A percentile compares a stretch with the other conserved stretches of the same genome.
Evolutionary conservation across 768 basidiomycete species (phyloP).

Genomic region (Daedaleopsis sinensis): DNA sequence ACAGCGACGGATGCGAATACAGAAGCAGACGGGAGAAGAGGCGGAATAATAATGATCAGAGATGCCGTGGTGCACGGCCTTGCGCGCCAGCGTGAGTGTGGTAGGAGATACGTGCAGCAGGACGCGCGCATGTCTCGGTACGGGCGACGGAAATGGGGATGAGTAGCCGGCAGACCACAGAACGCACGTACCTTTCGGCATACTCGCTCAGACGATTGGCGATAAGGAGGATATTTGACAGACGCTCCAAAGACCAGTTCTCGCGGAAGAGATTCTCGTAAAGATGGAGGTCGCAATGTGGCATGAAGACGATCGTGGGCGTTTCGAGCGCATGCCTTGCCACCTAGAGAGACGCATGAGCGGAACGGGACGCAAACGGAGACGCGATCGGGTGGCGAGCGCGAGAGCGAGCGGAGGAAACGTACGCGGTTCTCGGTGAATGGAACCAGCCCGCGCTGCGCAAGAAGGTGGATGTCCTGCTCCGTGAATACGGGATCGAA

Average conservation of each 20-base stretch:
- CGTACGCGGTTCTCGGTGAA: slow-evolving; percentile 54
- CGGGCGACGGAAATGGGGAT: background rate
- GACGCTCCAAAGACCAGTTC: slow-evolving; percentile 55
- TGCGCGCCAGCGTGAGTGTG: slow-evolving; percentile 3
- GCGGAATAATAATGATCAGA: slow-evolving; percentile 13
- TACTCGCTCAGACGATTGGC: slow-evolving; percentile 72
- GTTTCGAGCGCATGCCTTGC: slow-evolving; percentile 33
- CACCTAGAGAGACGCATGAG: slow-evolving; percentile 30
- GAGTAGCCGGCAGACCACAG: background rate
- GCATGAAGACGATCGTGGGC: slow-evolving; percentile 76
- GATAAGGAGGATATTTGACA: slow-evolving; percentile 57
- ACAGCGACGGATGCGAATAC: slow-evolving; percentile 6
- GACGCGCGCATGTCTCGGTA: background rate
- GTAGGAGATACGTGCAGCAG: slow-evolving; percentile 5
- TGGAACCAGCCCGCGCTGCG: slow-evolving; percentile 36
- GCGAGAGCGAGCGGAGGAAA: slow-evolving; percentile 23
- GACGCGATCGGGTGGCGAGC: slow-evolving; percentile 1
- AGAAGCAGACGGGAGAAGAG: slow-evolving; percentile 8
- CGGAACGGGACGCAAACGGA: background rate
- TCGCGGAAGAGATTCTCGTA: slow-evolving; percentile 66
- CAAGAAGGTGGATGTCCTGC: slow-evolving; percentile 57
- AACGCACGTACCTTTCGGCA: slow-evolving; percentile 56
- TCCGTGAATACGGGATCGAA: slow-evolving; percentile 79
- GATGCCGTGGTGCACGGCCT: background rate
- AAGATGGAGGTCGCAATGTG: slow-evolving; percentile 73